Evolutionary conservation across 2,329 filamentous ascomycete species (phyloP).

Genomic region (Aspergillus udagawae): DNA sequence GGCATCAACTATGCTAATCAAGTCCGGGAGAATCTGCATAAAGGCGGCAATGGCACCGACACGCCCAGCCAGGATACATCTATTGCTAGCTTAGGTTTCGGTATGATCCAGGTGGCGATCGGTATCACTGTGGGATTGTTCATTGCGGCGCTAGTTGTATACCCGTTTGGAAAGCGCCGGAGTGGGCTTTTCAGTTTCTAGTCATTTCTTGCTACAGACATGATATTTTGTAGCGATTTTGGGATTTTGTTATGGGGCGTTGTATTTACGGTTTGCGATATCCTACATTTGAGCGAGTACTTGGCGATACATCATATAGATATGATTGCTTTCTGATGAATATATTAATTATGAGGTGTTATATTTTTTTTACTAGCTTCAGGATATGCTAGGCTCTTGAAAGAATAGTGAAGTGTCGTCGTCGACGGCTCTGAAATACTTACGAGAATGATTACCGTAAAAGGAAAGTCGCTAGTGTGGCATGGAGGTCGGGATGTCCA

Average conservation of each 20-base stretch:
- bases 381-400: background rate
- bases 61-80: conserved; percentile 14
- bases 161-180: conserved; percentile 37
- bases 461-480: background rate
- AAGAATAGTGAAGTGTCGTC: too few relatives aligned
- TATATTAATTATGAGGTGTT: background rate
- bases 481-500: background rate
- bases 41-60: conserved; percentile 2
- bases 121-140: conserved; percentile 40
- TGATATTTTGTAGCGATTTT: background rate
- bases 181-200: conserved; percentile 39
- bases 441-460: background rate
- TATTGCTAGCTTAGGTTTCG: conserved; percentile 34
- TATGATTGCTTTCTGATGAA: background rate
- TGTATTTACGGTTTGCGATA: background rate
- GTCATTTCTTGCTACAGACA: background rate
- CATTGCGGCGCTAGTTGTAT: conserved; percentile 37
- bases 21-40: conserved; percentile 33
- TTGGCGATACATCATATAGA: background rate
- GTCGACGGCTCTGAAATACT: too few relatives aligned
- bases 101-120: conserved; percentile 40
- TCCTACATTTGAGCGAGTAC: background rate
- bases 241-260: background rate
- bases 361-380: background rate
- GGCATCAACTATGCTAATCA: conserved; percentile 54